Evolutionary conservation across 192 early-diverging fungal species (phyloP), one percentile per base, ranked within the genome.

Genomic region (Lobosporangium transversale): DNA sequence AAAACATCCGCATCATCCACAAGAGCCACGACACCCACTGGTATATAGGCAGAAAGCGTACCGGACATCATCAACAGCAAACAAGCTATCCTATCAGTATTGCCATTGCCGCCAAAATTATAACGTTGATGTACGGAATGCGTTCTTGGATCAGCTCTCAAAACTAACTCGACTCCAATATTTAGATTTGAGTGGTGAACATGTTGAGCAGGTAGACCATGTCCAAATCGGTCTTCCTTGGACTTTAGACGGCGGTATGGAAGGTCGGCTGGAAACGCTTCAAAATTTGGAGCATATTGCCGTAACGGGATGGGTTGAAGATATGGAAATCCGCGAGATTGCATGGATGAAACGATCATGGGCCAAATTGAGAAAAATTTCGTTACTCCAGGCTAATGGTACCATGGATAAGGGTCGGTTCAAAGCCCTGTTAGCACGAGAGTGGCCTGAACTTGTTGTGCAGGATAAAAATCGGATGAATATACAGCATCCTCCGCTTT

Each of bases 271-370:
- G 42, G 32, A 26, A 12, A 24, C 58, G 0, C 51, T 69, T 1
- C 10, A 24, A 30, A 24, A 44, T 5, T 47, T 69, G 58, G 67
- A 69, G 24, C 67, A 69, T 24, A 27, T 69, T 2, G 67, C 67
- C 0, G 32, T 69, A 0, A 69, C 67, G 1, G 67, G 67, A 11
- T 69, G 67, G 67, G 53, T 69, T 1, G 58, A 69, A 31, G 57
- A 69, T 9, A 69, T 69, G 67, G 57, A 58, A 9, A n/a, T 42
- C 6, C 24, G 27, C 0, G 67, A 69, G 51, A 35, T 69, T 14
- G 30, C 18, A 18, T 69, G 67, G 67, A 69, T 69, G 67, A 69
- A 69, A 32, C 36, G 17, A n/a, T 45, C 51, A 18, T 69, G 67
- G 67, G 49, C 51, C 15, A 52, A 23, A 20, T 36, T 69, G n/a